phyloP scores from a whole-genome alignment of 2,329 filamentous ascomycete species.

The Calonectria pteridis region DNA sequence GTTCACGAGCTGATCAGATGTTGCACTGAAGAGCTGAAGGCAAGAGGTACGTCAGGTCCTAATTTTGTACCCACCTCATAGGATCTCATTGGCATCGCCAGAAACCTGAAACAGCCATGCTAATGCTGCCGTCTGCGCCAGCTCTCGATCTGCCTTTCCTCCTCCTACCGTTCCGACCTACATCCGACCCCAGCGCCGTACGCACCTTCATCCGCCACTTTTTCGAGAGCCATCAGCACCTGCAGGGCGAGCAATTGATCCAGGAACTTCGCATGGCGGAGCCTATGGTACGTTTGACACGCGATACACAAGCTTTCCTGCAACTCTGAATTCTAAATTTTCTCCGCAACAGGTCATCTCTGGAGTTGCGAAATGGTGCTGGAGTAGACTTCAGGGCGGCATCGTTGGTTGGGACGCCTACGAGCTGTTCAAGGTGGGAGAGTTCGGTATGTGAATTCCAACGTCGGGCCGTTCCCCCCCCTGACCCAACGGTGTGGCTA shows the following conservation, averaged over 20 bases:
- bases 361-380: slow-evolving; percentile 98
- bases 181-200: slow-evolving; percentile 90
- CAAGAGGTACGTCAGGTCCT: slow-evolving; percentile 78
- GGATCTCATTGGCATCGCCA: neutral
- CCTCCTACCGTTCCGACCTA: slow-evolving; percentile 92
- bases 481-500: slow-evolving; percentile 27
- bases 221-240: slow-evolving; percentile 77
- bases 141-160: slow-evolving; percentile 93
- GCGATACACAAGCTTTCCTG: neutral
- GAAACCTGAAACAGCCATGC: slow-evolving; percentile 21
- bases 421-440: slow-evolving; percentile 93
- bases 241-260: slow-evolving; percentile 77
- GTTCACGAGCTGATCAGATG: slow-evolving; percentile 87
- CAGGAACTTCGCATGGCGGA: slow-evolving; percentile 94
- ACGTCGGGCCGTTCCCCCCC: neutral
- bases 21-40: slow-evolving; percentile 93
- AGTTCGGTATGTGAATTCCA: slow-evolving; percentile 73
- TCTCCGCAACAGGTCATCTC: slow-evolving; percentile 79
- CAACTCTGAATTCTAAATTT: slow-evolving; percentile 38
- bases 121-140: slow-evolving; percentile 53
- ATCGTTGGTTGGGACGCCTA: slow-evolving; percentile 98
- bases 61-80: slow-evolving; percentile 7
- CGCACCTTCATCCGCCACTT: slow-evolving; percentile 94
- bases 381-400: slow-evolving; percentile 90
- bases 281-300: slow-evolving; percentile 78